Base-by-base conservation (phyloP, 768 basidiomycete genomes). In the Rhodotorula graminis region DNA sequence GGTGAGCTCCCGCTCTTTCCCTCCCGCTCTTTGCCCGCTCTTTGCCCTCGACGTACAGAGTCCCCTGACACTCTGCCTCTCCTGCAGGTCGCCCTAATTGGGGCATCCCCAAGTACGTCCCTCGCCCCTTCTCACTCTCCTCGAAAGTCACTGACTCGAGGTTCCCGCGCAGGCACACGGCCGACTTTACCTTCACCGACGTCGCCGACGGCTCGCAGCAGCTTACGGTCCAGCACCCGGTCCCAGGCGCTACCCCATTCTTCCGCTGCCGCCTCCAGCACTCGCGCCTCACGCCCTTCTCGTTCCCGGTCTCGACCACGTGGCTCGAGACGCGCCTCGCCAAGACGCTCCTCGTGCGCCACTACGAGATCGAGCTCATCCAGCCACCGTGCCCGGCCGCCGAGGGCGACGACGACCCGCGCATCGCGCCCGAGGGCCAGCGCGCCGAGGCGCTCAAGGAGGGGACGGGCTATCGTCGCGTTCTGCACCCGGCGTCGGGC, bases 21-120 rank as follows among this genome's bases (percentile, higher is more conserved):
- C n/a, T n/a, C n/a, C n/a, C n/a, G n/a, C n/a, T 16, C 18, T 19
- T 9, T 49, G 47, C 18, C 10, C 21, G 7, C 47, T 23, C 18
- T 49, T 2, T 10, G 18, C 23, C 47, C 8, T 15, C 14, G 19
- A 15, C 46, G 46, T 14, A 10, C 19, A n/a, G n/a, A n/a, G n/a
- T n/a, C n/a, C 4, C 19, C 47, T 23, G 47, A 19, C 23, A 9
- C 18, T 4, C 47, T 49, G 15, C 15, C 47, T 49, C 47, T 49
- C 11, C 15, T 49, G 3, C 18, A 49, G 18, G 37, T 5, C 25
- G 70, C 29, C 52, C 14, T 37, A 66, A 71, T 31, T 71, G 70
- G 70, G 61, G 47, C 0, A 67, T 71, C 42, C 65, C 70, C 7
- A 71, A 71, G 70, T 67, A 25, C 31, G 70, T n/a, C 55, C n/a